phyloP scores from a whole-genome alignment of 2,329 filamentous ascomycete species.

The Ilyonectria destructans region DNA sequence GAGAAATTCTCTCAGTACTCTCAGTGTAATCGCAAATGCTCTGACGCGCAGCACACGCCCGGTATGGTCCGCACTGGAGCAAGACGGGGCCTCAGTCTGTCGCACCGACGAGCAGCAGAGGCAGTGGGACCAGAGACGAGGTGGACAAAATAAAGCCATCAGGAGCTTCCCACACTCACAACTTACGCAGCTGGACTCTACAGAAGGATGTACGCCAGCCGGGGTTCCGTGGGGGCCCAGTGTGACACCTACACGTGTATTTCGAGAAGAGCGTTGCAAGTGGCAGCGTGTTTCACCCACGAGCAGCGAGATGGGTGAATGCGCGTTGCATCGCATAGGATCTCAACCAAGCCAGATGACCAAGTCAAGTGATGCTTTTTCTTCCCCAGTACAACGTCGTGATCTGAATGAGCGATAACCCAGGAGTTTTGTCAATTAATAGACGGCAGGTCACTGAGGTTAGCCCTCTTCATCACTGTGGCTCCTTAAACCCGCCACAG shows the following conservation, averaged over 20 bases:
- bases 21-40: neutral
- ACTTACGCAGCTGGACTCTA: neutral
- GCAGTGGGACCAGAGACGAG: neutral
- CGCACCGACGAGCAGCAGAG: constrained; percentile 22
- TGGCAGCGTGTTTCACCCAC: constrained; percentile 10
- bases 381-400: constrained; percentile 5
- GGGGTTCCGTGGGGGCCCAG: constrained; percentile 18
- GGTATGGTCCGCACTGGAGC: constrained; percentile 40
- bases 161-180: neutral
- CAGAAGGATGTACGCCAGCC: constrained; percentile 10
- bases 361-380: constrained; percentile 18
- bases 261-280: constrained; percentile 4
- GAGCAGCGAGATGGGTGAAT: constrained; percentile 5
- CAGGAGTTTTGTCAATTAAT: neutral
- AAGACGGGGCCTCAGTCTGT: constrained; percentile 24
- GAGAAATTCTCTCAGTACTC: neutral
- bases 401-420: neutral
- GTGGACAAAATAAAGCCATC: constrained; percentile 30
- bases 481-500: neutral
- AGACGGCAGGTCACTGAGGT: neutral
- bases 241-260: constrained; percentile 26
- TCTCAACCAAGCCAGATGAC: constrained; percentile 18
- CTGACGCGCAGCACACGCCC: constrained; percentile 2
- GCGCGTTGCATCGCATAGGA: constrained; percentile 23
- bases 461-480: neutral